Conservation (phyloP, 1,139 yeast genomes). For the Scheffersomyces segobiensis region DNA sequence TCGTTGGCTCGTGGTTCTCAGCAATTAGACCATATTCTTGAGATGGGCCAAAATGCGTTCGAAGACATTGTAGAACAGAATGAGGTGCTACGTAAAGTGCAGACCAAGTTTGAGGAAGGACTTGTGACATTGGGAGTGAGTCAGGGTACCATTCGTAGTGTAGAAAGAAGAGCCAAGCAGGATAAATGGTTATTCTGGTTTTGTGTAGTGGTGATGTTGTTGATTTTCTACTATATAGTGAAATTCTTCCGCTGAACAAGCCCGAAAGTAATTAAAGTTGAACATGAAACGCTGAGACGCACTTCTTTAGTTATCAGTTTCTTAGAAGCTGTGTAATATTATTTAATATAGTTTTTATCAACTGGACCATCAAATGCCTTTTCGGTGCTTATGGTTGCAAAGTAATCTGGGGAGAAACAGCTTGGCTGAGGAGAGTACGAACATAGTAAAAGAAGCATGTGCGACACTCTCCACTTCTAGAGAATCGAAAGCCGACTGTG, state of each 20-base stretch:
- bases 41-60: constrained; percentile 83
- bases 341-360: neutral
- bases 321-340: neutral
- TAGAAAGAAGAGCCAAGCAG: constrained; percentile 82
- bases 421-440: neutral
- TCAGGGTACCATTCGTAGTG: constrained; percentile 75
- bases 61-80: constrained; percentile 88
- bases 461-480: too few relatives aligned
- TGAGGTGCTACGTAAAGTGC: constrained; percentile 64
- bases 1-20: constrained; percentile 71
- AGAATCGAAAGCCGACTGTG: neutral
- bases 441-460: neutral
- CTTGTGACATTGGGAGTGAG: constrained; percentile 85
- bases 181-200: constrained; percentile 89
- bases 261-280: neutral
- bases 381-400: neutral
- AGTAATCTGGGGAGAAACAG: neutral
- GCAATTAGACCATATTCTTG: constrained; percentile 85
- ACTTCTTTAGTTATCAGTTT: constrained; percentile 3
- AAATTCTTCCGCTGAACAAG: constrained; percentile 50
- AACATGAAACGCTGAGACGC: neutral
- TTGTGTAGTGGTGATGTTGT: constrained; percentile 62
- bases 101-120: constrained; percentile 63
- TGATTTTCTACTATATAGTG: constrained; percentile 69
- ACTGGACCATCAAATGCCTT: neutral